These are phyloP conservation scores for Macaranga tanarius DNA, from an alignment of 441 rosid species.

Conservation along the genomic window DNA sequence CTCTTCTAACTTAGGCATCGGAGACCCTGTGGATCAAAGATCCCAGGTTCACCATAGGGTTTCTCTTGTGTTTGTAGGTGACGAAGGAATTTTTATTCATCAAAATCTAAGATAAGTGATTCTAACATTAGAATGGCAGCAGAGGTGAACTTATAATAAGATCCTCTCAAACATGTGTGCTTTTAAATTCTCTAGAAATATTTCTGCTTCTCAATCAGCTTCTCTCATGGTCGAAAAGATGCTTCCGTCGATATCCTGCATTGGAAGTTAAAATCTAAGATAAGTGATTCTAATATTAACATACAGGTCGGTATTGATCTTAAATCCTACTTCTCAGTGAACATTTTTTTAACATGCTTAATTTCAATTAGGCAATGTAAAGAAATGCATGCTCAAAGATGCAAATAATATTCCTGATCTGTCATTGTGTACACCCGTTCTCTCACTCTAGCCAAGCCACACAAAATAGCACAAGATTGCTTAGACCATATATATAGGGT, in stretches of 20 bases:
- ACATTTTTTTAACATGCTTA: neutral
- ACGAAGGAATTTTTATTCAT: too few relatives aligned
- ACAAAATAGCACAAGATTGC: neutral
- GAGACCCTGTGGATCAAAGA: too few relatives aligned
- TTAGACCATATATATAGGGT: neutral
- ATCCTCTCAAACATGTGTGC: constrained; percentile 77
- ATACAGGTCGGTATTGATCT: neutral
- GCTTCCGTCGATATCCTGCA: too few relatives aligned
- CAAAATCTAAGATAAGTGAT: too few relatives aligned
- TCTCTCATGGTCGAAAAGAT: constrained; percentile 78
- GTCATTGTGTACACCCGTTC: constrained; percentile 1
- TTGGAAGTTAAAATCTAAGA: too few relatives aligned
- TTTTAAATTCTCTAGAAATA: constrained; percentile 61
- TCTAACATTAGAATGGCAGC: constrained; percentile 85
- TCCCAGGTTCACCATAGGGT: too few relatives aligned
- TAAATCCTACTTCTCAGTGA: neutral
- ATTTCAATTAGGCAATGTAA: neutral
- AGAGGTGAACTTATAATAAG: constrained; percentile 66
- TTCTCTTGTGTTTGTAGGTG: too few relatives aligned
- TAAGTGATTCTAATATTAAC: too few relatives aligned
- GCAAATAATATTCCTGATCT: neutral
- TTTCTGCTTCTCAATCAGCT: constrained; percentile 73
- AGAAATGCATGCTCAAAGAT: neutral
- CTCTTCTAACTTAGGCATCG: too few relatives aligned
- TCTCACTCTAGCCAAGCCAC: constrained; percentile 1